Base-by-base conservation (phyloP, 2,329 filamentous ascomycete genomes). In the Nemania sp. region DNA sequence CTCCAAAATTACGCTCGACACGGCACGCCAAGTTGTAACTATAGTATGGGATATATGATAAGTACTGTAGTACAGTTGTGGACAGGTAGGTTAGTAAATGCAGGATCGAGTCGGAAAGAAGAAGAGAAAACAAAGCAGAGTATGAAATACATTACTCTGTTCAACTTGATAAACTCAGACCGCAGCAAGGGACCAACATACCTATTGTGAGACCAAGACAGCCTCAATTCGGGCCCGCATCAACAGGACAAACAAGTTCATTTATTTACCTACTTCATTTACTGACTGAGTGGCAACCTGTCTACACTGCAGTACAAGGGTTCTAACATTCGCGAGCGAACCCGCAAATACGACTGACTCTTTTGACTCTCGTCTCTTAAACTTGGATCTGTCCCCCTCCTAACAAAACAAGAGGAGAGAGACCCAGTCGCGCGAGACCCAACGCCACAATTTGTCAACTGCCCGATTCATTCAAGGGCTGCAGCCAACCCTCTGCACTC, bases 391-490 rank as follows among this genome's bases (percentile, higher is more conserved):
- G 7, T 18, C 53, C 26, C 26, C 18, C 59, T 47, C 38, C n/a
- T n/a, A n/a, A 8, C 24, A 10, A 13, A 55, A 55, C 55, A 24
- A 57, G 32, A 53, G 6, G 18, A 51, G 27, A 24, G 38, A 41
- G 38, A 41, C 11, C 38, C 20, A 56, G 51, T 61, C 55, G 54
- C 61, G 59, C 62, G 54, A 60, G 59, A 64, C 64, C 58, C 54
- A 57, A 54, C 68, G 68, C 68, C 65, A 70, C 66, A 35, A 43
- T 56, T 61, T 66, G 35, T 45, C 64, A 68, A 60, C 64, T 70
- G 67, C 67, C 69, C 24, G 57, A 70, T 67, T 69, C 41, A 64
- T 49, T 47, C 67, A 60, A 63, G 49, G 11, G 49, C 58, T 57
- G 64, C 64, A 69, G 43, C 60, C n/a, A n/a, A 41, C 13, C n/a